These are phyloP conservation scores for Camellia granthamiana DNA, from an alignment of 148 eudicot genomes.

Conservation along the genomic window DNA sequence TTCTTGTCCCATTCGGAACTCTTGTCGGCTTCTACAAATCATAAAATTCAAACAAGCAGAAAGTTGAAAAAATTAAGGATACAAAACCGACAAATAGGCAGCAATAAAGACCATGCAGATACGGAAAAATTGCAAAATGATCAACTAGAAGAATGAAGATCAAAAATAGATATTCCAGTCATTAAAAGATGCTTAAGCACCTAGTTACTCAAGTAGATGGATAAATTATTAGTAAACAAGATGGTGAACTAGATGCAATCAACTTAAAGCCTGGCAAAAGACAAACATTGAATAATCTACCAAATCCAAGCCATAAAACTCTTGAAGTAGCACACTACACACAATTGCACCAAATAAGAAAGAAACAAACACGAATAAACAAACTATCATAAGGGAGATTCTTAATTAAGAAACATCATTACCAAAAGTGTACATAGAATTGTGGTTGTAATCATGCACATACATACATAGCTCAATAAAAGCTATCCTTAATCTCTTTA, in stretches of 20 bases:
- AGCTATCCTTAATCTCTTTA: neutral
- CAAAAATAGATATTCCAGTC: neutral
- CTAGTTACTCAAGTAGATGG: too few relatives aligned
- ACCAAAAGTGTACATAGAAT: slow-evolving; percentile 15
- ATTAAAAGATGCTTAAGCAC: neutral
- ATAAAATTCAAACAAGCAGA: neutral
- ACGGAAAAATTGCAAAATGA: neutral
- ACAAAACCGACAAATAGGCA: neutral
- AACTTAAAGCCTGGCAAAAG: neutral
- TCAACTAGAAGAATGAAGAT: neutral
- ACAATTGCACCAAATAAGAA: slow-evolving; percentile 5
- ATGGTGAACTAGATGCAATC: neutral
- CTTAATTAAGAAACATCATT: slow-evolving; percentile 3
- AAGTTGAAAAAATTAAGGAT: neutral
- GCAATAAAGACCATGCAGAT: neutral
- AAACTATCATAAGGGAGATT: slow-evolving; percentile 4
- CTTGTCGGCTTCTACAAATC: neutral
- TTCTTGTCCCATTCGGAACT: too few relatives aligned
- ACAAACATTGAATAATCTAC: neutral
- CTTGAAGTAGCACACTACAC: neutral
- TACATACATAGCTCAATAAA: neutral
- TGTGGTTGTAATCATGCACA: slow-evolving; percentile 13
- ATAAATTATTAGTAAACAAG: neutral
- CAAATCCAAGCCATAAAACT: neutral
- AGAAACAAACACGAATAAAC: neutral